These are phyloP conservation scores for Polysphondylium violaceum DNA, from an alignment of 78 protist genomes.

Conservation along the genomic window DNA sequence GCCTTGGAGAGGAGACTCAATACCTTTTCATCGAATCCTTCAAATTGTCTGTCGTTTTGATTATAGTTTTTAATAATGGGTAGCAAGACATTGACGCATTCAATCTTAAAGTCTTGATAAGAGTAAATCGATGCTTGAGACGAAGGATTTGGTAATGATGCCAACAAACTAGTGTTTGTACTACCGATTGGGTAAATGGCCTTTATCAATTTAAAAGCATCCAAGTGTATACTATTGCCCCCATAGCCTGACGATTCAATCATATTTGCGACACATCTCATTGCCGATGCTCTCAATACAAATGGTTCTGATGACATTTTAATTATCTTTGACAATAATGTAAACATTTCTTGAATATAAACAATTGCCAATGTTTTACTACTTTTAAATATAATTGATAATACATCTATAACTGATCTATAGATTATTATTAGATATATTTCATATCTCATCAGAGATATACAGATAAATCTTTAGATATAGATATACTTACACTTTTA, in stretches of 20 bases:
- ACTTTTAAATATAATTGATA: conserved; percentile 62
- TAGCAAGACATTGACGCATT: conserved; percentile 10
- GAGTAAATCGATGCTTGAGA: background rate
- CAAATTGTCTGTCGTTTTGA: conserved; percentile 22
- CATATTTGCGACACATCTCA: conserved; percentile 18
- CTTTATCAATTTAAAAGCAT: conserved; percentile 49
- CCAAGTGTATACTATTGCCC: conserved; percentile 34
- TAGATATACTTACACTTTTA: conserved; percentile 5
- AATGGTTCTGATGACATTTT: conserved; percentile 10
- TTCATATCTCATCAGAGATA: background rate
- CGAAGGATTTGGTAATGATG: background rate
- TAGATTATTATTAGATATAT: background rate
- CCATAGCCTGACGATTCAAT: conserved; percentile 28
- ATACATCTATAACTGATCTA: conserved; percentile 45
- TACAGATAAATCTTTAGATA: background rate
- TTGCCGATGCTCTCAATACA: conserved; percentile 17
- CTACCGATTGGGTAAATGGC: conserved; percentile 9
- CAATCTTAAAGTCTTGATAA: conserved; percentile 24
- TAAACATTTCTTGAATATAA: conserved; percentile 34
- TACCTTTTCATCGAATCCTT: conserved; percentile 42
- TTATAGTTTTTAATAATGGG: conserved; percentile 56
- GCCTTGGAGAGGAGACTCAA: conserved; percentile 2
- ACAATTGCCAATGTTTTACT: conserved; percentile 61
- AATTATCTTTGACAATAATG: conserved; percentile 1
- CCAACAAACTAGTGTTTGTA: background rate